Evolutionary conservation across 2,329 filamentous ascomycete genomes (phyloP).

Genomic region (Pseudofabraea citricarpa): DNA sequence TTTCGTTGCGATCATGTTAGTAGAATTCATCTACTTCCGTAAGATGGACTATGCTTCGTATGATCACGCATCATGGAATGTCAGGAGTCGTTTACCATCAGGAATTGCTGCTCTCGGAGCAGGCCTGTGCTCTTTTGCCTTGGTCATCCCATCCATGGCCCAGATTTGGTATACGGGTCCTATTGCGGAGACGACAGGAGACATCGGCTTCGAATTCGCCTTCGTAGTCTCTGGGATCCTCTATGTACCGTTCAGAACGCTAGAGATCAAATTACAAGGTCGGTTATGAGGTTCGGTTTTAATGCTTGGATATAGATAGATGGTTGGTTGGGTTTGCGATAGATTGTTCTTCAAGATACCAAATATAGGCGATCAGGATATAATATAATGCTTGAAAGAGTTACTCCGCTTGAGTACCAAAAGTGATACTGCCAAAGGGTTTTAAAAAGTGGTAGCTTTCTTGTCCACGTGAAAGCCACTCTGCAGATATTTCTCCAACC

Average conservation of each 20-base stretch:
- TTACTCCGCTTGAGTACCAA: too few species aligned
- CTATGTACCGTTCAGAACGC: slow-evolving; percentile 36
- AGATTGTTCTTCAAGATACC: too few species aligned
- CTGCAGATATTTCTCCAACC: too few species aligned
- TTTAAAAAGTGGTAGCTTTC: too few species aligned
- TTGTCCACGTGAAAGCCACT: too few species aligned
- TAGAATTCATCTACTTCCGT: slow-evolving; percentile 31
- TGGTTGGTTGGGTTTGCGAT: too few species aligned
- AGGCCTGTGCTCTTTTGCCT: slow-evolving; percentile 31
- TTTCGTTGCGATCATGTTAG: slow-evolving; percentile 28
- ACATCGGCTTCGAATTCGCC: slow-evolving; percentile 62
- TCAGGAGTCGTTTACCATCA: slow-evolving; percentile 31
- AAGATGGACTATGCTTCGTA: slow-evolving; percentile 25
- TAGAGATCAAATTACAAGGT: slow-evolving; percentile 31
- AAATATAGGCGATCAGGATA: too few species aligned
- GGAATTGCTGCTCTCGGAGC: slow-evolving; percentile 36
- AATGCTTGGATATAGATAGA: too few species aligned
- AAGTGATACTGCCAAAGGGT: too few species aligned
- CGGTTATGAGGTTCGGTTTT: slow-evolving; percentile 19
- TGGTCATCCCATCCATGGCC: slow-evolving; percentile 55
- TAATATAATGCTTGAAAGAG: too few species aligned
- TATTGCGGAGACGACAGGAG: slow-evolving; percentile 53
- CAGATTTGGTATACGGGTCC: slow-evolving; percentile 59
- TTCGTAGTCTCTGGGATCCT: slow-evolving; percentile 42
- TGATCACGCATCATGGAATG: slow-evolving; percentile 31